Base-by-base conservation (phyloP, 106 monocot species). In the Triglochin maritima region DNA sequence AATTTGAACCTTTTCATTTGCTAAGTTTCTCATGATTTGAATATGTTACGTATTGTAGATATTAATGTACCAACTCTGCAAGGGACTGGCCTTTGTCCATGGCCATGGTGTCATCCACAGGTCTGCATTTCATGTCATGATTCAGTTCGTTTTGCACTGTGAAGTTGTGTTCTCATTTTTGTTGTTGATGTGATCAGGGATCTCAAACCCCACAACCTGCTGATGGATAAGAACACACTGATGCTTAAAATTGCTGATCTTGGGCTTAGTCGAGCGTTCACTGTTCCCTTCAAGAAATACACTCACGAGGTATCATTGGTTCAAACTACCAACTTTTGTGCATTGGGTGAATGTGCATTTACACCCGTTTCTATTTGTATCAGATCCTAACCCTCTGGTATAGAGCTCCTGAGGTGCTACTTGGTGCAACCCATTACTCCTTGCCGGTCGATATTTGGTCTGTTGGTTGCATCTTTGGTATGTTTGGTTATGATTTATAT, bases 31-130 rank as follows among this genome's bases (percentile, higher is more conserved):
- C 7, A 46, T 2, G 9, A 50, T 4, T 65, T 0, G 14, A 17
- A 46, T 45, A 65, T 8, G n/a, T 47, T 68, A 41, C 59, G 44
- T 49, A 49, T 5, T 70, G 50, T 78, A 96, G 95, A 91, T 70
- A 68, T 70, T 91, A 71, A 98, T 92, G 96, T 98, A 80, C 71
- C 96, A 98, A 53, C 85, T 98, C 12, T 98, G 96, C 82, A 98
- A 92, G 69, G 96, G 96, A 5, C 59, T 98, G n/a, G 81, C 96
- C 6, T 98, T 96, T 70, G 81, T 83, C 74, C 96, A 91, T 70
- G 83, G 91, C 17, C 96, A 73, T 77, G 96, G 96, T 49, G 88
- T 98, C 2, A 75, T 96, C 7, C 96, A 96, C 81, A 92, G 92
- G 87, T 85, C 57, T 46, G 16, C 0, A 53, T 9, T 53, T 13